A percentile compares a stretch with the other conserved stretches of the same genome.
These are phyloP conservation scores for Syncephalis fuscata DNA, from an alignment of 371 early-diverging fungal species.

Conservation along the genomic window DNA sequence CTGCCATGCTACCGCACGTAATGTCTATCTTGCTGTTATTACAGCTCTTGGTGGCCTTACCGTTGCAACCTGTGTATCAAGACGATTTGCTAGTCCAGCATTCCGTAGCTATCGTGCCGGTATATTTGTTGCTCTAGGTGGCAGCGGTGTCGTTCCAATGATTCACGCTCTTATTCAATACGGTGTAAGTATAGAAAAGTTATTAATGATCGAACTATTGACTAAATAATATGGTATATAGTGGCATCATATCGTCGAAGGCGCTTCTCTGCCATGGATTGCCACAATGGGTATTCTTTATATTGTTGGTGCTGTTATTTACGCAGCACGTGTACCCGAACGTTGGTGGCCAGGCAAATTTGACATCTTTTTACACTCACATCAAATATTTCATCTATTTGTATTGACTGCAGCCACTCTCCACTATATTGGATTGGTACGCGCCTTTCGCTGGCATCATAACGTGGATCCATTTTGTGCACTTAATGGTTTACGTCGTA, in stretches of 20 bases:
- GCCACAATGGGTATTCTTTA: conserved; percentile 56
- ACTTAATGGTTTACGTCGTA: conserved; percentile 7
- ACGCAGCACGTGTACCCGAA: conserved; percentile 52
- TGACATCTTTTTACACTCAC: conserved; percentile 32
- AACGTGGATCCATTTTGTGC: conserved; percentile 11
- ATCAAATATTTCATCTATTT: conserved; percentile 82
- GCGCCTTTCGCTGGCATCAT: conserved; percentile 16
- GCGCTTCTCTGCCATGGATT: conserved; percentile 39
- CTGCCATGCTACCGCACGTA: conserved; percentile 36
- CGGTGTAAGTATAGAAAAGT: conserved; percentile 32
- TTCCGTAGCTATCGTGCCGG: conserved; percentile 64
- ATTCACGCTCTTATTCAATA: conserved; percentile 44
- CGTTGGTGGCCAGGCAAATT: conserved; percentile 36
- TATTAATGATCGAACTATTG: not conserved
- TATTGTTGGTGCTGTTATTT: conserved; percentile 68
- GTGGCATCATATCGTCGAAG: conserved; percentile 15
- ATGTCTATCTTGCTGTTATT: conserved; percentile 43
- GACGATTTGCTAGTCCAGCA: conserved; percentile 40
- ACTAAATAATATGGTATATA: not conserved
- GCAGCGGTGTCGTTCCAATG: conserved; percentile 60
- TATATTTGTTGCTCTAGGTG: conserved; percentile 64
- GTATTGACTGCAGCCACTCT: conserved; percentile 60
- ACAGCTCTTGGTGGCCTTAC: conserved; percentile 41
- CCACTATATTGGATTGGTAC: conserved; percentile 65
- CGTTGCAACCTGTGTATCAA: conserved; percentile 11